Base-by-base conservation (phyloP, 345 rosid species). In the Arabis alpina region DNA sequence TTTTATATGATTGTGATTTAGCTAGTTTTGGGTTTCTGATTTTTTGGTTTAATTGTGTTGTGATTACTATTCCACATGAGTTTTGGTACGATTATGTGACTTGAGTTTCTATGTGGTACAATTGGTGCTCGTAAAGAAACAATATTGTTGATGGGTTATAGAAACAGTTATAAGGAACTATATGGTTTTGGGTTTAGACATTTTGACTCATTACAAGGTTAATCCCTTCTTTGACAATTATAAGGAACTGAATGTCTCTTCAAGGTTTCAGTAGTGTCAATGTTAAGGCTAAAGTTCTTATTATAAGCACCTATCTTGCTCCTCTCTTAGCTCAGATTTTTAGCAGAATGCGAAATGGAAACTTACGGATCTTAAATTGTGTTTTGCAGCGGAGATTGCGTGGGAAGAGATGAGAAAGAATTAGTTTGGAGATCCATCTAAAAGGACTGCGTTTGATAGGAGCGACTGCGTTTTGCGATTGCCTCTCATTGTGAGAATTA, bases 381-480 rank as follows among this genome's bases (percentile, higher is more conserved):
- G 3, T 37, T 49, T 6, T 68, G 74, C 24, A 75, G 75, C 75
- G 8, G 79, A 75, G 79, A 63, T 69, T 41, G 74, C 75, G 0
- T 75, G 79, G 79, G 75, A 75, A 45, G 79, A 69, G 75, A 28
- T 75, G 79, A 69, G 79, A 14, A 75, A 55, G 70, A 69, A 62
- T 9, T 75, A 75, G 79, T 54, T 75, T 69, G 79, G 79, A n/a
- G 79, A 75, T 48, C 71, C 60, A 11, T 68, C 79, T 55, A 54
- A 62, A 6, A 54, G 71, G 47, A 69, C 4, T 39, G 58, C 39
- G 16, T 30, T 10, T 58, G 58, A 58, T 39, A 47, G 19, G 65
- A n/a, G 30, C 51, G 56, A 39, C 59, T 12, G 52, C 67, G 59
- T 49, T 59, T 69, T 14, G 40, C 13, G 63, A 39, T 57, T 68